These are phyloP conservation scores for Solanum ossicruentum DNA, from an alignment of 257 asterid genomes.

Conservation along the genomic window DNA sequence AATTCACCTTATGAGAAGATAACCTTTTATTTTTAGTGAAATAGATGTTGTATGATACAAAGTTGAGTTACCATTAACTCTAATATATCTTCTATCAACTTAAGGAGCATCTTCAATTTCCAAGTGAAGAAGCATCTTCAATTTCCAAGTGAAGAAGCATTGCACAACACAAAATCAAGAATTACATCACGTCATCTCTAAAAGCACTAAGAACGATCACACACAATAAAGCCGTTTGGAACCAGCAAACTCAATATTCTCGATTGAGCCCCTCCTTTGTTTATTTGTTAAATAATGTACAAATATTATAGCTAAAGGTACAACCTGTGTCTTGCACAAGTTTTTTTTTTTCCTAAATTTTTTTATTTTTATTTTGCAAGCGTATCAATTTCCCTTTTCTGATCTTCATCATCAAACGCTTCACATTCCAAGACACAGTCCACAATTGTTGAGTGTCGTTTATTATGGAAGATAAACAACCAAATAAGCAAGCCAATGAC, in stretches of 20 bases:
- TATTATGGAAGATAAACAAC: slow-evolving; percentile 24
- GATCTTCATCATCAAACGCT: neutral
- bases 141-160: neutral
- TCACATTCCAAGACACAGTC: neutral
- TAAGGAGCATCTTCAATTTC: too few relatives aligned
- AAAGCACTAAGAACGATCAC: neutral
- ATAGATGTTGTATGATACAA: too few relatives aligned
- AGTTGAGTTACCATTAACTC: neutral
- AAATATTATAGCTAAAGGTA: neutral
- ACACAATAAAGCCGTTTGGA: neutral
- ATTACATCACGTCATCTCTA: neutral
- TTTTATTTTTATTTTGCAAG: neutral
- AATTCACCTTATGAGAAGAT: too few relatives aligned
- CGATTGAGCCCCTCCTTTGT: too few relatives aligned
- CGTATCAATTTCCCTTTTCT: neutral
- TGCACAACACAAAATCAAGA: neutral
- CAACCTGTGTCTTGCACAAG: neutral
- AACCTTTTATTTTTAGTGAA: too few relatives aligned
- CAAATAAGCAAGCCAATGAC: neutral
- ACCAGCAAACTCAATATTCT: too few relatives aligned
- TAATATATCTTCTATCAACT: neutral
- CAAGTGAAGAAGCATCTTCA: neutral
- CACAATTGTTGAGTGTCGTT: neutral
- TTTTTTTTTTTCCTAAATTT: neutral
- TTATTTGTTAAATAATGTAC: neutral